Base-by-base conservation (phyloP, 495 filamentous ascomycete genomes). In the Aspergillus coremiiformis region DNA sequence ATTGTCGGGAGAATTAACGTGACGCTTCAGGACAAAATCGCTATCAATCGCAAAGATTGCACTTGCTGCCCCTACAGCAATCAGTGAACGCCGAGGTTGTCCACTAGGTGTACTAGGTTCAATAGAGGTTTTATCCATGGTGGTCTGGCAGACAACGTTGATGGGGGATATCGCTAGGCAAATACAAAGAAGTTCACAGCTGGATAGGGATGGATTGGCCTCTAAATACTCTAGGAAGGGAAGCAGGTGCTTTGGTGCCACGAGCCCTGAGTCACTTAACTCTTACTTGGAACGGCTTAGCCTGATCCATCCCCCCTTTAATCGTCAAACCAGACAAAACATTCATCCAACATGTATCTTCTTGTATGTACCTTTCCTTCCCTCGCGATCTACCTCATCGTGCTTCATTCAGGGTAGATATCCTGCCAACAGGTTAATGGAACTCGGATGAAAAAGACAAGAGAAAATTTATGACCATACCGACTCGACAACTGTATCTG, bases 21-120 rank as follows among this genome's bases (percentile, higher is more conserved):
- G 30, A 24, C 49, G 49, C 20, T 52, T 52, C 3, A 52, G 5
- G 22, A 52, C 49, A 52, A 15, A 27, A 44, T 52, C 3, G 30
- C 49, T 52, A 52, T 22, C 26, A 24, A 52, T 35, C 12, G 32
- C 32, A 35, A 6, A 35, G n/a, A 35, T 10, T 35, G 32, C 5
- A 35, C 32, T 35, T 35, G 11, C n/a, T 35, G 32, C 12, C 4
- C 32, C 32, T 10, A 35, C 32, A 35, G 32, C 32, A 14, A 35
- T 35, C 32, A 35, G 12, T 35, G 32, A 35, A 35, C 12, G 12
- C 32, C 11, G 32, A 35, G 32, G 32, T 35, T 35, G 10, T 14
- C 32, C 12, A 35, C 4, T 10, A 10, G 32, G n/a, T 35, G 12
- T 4, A 14, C 12, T 5, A 10, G 32, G 12, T 35, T 35, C 32